Evolutionary conservation across 1,284 basidiomycete species (phyloP).

Genomic region (Volvariella volvacea): DNA sequence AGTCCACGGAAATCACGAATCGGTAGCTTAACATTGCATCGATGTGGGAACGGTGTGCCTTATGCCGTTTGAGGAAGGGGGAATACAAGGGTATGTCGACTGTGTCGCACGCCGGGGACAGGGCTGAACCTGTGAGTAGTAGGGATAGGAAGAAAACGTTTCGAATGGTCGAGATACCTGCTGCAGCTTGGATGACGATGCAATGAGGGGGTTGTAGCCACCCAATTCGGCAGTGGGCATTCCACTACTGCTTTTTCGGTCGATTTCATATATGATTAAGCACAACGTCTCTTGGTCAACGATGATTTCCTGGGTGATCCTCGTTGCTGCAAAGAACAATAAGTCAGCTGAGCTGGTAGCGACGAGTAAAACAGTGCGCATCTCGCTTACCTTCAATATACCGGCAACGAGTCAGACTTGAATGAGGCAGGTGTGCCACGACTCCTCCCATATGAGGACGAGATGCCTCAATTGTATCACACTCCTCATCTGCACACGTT

Average conservation of each 20-base stretch:
- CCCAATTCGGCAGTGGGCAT: conserved; percentile 54
- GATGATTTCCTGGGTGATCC: conserved; percentile 61
- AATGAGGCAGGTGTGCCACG: conserved; percentile 49
- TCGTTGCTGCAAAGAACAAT: conserved; percentile 37
- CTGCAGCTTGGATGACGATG: conserved; percentile 11
- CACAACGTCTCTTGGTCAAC: conserved; percentile 57
- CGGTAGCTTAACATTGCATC: conserved; percentile 6
- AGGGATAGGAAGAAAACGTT: conserved; percentile 1
- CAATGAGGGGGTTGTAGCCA: conserved; percentile 43
- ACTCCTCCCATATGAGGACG: conserved; percentile 39
- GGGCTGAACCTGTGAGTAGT: conserved; percentile 6
- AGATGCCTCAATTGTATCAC: conserved; percentile 38
- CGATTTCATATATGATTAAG: conserved; percentile 60
- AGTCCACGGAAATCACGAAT: not conserved
- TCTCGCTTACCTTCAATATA: conserved; percentile 37
- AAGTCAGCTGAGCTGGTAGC: conserved; percentile 13
- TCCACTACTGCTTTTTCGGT: conserved; percentile 39
- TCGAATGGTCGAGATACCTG: conserved; percentile 3
- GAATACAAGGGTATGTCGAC: conserved; percentile 2
- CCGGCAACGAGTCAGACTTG: conserved; percentile 51
- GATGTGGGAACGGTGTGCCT: conserved; percentile 5
- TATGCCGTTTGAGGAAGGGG: not conserved
- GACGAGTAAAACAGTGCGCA: not conserved
- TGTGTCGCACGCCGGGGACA: not conserved
- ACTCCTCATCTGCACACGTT: conserved; percentile 43